Conservation (phyloP, 164 flowering plant species). For the Amborella trichopoda region DNA sequence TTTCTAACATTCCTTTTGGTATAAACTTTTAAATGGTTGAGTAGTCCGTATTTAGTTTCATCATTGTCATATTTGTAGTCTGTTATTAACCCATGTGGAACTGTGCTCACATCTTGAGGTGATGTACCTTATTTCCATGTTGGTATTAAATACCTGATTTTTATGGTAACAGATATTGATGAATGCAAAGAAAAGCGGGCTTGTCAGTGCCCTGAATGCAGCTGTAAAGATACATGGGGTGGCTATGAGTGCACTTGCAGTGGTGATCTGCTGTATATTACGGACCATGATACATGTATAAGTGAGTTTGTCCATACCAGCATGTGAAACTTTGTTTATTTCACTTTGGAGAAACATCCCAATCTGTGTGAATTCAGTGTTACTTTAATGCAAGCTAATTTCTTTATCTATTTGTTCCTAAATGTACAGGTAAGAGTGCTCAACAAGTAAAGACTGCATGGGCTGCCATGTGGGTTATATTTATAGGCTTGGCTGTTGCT, state of each 20-base stretch:
- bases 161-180: constrained; percentile 47
- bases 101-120: too few species aligned
- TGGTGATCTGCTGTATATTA: constrained; percentile 72
- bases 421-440: constrained; percentile 48
- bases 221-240: constrained; percentile 85
- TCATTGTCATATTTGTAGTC: too few species aligned
- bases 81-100: too few species aligned
- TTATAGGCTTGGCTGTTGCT: constrained; percentile 56
- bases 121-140: too few species aligned
- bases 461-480: constrained; percentile 77
- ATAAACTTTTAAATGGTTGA: too few species aligned
- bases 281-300: constrained; percentile 85
- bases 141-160: too few species aligned
- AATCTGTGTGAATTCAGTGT: too few species aligned
- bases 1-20: too few species aligned
- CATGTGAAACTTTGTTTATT: neutral
- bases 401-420: neutral
- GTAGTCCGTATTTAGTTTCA: too few species aligned
- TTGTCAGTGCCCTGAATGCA: constrained; percentile 81
- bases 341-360: neutral
- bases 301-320: constrained; percentile 30
- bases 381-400: neutral
- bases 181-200: constrained; percentile 85
- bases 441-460: constrained; percentile 44
- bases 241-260: constrained; percentile 68